These are phyloP conservation scores for Mycotypha africana DNA, from an alignment of 371 early-diverging fungal species.

Conservation along the genomic window DNA sequence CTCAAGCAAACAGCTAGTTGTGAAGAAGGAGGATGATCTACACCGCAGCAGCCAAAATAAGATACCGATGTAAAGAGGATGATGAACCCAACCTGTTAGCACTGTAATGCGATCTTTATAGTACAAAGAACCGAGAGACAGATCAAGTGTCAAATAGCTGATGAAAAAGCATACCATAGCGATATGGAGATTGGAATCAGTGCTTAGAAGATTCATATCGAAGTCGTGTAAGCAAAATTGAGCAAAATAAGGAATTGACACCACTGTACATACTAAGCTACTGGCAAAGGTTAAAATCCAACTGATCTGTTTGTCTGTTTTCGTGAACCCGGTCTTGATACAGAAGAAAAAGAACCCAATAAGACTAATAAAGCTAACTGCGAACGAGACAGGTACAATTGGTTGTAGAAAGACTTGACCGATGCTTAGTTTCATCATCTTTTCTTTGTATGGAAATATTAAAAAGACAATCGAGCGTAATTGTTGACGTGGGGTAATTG, in stretches of 20 bases:
- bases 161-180: constrained; percentile 28
- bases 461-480: too few species aligned
- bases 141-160: constrained; percentile 37
- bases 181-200: constrained; percentile 10
- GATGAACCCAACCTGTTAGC: constrained; percentile 53
- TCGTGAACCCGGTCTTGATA: constrained; percentile 15
- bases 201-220: constrained; percentile 16
- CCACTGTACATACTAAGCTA: constrained; percentile 26
- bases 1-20: constrained; percentile 29
- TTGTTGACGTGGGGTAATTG: too few species aligned
- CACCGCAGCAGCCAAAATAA: constrained; percentile 24
- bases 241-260: constrained; percentile 24
- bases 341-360: constrained; percentile 21
- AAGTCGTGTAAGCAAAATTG: constrained; percentile 26
- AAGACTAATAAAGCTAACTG: constrained; percentile 7
- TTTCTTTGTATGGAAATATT: neutral
- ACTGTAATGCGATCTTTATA: constrained; percentile 43
- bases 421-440: constrained; percentile 12
- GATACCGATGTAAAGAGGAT: constrained; percentile 35
- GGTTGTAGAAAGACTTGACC: constrained; percentile 18
- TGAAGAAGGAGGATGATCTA: constrained; percentile 24
- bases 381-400: constrained; percentile 11
- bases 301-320: constrained; percentile 28
- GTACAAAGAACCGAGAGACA: constrained; percentile 37
- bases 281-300: constrained; percentile 37